These are phyloP conservation scores for Candida endomychidarum DNA, from an alignment of 805 yeast genomes.

Conservation along the genomic window DNA sequence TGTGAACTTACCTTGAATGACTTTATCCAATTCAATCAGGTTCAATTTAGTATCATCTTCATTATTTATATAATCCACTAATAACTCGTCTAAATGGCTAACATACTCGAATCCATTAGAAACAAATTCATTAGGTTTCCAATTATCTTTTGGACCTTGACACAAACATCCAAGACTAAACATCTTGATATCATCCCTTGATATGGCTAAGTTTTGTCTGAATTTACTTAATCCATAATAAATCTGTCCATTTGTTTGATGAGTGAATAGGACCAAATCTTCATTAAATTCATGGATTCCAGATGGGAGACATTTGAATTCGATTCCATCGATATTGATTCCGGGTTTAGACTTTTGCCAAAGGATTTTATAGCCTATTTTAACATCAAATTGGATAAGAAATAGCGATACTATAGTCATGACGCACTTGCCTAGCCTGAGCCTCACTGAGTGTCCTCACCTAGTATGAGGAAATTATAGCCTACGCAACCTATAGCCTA, in stretches of 20 bases:
- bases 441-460: too few species aligned
- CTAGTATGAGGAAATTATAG: too few species aligned
- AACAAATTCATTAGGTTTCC: constrained; percentile 39
- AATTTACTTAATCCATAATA: constrained; percentile 39
- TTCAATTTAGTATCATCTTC: constrained; percentile 12
- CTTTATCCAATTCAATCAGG: constrained; percentile 1
- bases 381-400: constrained; percentile 35
- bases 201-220: constrained; percentile 15
- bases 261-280: constrained; percentile 33
- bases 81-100: constrained; percentile 24
- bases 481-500: too few species aligned
- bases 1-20: constrained; percentile 5
- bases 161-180: constrained; percentile 39
- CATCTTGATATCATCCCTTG: constrained; percentile 36
- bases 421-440: constrained; percentile 13
- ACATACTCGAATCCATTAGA: constrained; percentile 41
- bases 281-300: constrained; percentile 38
- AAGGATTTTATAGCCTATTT: constrained; percentile 35
- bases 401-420: constrained; percentile 32
- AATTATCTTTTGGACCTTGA: constrained; percentile 13
- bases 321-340: constrained; percentile 32
- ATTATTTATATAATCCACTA: constrained; percentile 22
- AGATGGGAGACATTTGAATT: constrained; percentile 39
- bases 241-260: constrained; percentile 19
- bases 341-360: constrained; percentile 29